Evolutionary conservation across 495 filamentous ascomycete species (phyloP).

Genomic region (Penicillium samsonianum): DNA sequence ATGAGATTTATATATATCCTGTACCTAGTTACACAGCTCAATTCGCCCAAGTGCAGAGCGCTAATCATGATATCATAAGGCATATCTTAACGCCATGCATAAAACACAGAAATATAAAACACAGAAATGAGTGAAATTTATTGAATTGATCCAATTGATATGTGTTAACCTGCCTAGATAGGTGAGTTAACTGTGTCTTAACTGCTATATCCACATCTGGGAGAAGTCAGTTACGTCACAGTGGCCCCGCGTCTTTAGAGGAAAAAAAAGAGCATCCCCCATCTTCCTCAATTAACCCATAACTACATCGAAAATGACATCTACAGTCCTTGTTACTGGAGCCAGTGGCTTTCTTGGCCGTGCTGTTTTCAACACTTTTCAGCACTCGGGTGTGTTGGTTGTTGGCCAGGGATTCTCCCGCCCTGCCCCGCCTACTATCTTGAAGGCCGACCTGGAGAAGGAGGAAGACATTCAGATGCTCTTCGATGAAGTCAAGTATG

Average conservation of each 20-base stretch:
- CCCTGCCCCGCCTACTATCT: constrained; percentile 67
- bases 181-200: too few species aligned
- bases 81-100: too few species aligned
- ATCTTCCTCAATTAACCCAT: constrained; percentile 8
- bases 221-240: constrained; percentile 33
- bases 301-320: constrained; percentile 45
- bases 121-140: too few species aligned
- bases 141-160: too few species aligned
- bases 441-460: constrained; percentile 75
- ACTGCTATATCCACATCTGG: neutral
- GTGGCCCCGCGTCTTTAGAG: constrained; percentile 17
- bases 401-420: constrained; percentile 79
- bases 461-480: constrained; percentile 58
- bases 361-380: constrained; percentile 75
- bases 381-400: constrained; percentile 66
- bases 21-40: too few species aligned
- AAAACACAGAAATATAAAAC: too few species aligned
- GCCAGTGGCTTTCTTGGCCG: constrained; percentile 83
- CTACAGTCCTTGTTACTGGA: constrained; percentile 77
- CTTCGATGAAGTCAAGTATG: constrained; percentile 57
- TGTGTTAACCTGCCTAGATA: too few species aligned
- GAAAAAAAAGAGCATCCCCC: neutral
- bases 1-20: too few species aligned
- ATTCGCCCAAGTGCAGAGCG: too few species aligned
- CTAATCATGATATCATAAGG: too few species aligned